A percentile compares a stretch with the other conserved stretches of the same genome.
phyloP scores from a whole-genome alignment of 441 rosid species.

The Isatis lusitanica region DNA sequence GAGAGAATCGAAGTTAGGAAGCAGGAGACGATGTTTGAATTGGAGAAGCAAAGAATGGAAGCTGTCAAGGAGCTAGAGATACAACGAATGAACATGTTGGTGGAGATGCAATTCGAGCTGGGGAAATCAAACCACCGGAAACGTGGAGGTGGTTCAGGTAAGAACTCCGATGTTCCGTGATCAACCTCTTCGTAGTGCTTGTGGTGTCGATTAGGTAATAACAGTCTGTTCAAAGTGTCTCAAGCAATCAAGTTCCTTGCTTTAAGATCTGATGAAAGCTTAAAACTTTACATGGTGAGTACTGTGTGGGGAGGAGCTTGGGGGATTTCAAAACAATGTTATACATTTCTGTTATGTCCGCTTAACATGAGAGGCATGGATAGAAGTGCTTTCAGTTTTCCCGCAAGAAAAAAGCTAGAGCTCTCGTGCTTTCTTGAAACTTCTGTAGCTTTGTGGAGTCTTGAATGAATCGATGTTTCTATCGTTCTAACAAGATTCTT shows the following conservation, averaged over 20 bases:
- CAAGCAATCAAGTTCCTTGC: neutral
- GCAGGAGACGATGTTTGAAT: constrained; percentile 58
- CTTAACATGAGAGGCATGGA: too few species aligned
- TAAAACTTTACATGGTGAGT: too few species aligned
- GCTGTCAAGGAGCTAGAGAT: constrained; percentile 63
- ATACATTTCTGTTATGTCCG: too few species aligned
- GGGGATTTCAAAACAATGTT: too few species aligned
- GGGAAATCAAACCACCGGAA: constrained; percentile 33
- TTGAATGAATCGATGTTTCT: neutral
- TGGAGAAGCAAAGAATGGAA: constrained; percentile 75
- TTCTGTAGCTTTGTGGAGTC: neutral
- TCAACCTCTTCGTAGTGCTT: neutral
- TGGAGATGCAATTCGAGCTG: constrained; percentile 56
- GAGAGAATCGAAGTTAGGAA: constrained; percentile 62
- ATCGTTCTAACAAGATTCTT: neutral
- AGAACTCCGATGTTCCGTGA: neutral
- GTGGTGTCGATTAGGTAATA: neutral
- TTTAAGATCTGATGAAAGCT: neutral
- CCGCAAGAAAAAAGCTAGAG: neutral
- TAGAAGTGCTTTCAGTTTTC: too few species aligned
- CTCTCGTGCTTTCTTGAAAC: neutral
- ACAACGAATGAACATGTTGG: constrained; percentile 58
- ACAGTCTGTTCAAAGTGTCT: neutral
- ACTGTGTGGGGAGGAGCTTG: too few species aligned
- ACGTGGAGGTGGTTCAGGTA: constrained; percentile 32